These are phyloP conservation scores for Annulohypoxylon truncatum DNA, from an alignment of 2,329 filamentous ascomycete species.

Conservation along the genomic window DNA sequence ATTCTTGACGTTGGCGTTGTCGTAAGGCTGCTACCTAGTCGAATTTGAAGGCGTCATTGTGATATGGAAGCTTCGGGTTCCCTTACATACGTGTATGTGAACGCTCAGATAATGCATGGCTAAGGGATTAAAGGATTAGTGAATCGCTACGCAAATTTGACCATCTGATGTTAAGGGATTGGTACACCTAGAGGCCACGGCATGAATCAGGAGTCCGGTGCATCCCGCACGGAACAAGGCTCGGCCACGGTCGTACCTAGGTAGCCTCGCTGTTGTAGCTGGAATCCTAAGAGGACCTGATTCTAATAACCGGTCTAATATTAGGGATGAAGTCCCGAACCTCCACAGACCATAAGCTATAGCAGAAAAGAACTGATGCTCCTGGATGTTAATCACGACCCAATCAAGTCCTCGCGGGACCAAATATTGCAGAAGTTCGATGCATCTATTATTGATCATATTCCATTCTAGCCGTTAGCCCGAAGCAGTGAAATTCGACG, in stretches of 20 bases:
- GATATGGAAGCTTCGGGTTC: conserved; percentile 9
- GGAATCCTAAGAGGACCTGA: neutral
- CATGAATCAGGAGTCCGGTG: conserved; percentile 5
- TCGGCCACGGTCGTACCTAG: conserved; percentile 1
- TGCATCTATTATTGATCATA: conserved; percentile 14
- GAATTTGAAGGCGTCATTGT: conserved; percentile 15
- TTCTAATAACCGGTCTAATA: neutral
- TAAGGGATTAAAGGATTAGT: conserved; percentile 1
- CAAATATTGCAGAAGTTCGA: neutral
- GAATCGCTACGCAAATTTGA: conserved; percentile 2
- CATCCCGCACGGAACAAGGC: neutral
- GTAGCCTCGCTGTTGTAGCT: neutral
- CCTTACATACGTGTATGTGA: conserved; percentile 5
- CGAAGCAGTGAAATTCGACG: conserved; percentile 15
- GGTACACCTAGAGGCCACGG: conserved; percentile 7
- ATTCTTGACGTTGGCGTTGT: neutral
- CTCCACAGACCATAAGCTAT: neutral
- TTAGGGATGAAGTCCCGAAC: neutral
- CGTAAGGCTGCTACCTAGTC: conserved; percentile 35
- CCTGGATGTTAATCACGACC: neutral
- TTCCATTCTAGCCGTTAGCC: conserved; percentile 17
- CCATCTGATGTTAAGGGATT: conserved; percentile 10
- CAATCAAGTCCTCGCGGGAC: neutral
- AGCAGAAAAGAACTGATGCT: neutral
- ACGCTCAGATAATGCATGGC: neutral